Percentiles rank a stretch among this genome's conserved stretches.
These are phyloP conservation scores for Thymus quinquecostatus DNA, from an alignment of 257 asterid species.

Conservation along the genomic window DNA sequence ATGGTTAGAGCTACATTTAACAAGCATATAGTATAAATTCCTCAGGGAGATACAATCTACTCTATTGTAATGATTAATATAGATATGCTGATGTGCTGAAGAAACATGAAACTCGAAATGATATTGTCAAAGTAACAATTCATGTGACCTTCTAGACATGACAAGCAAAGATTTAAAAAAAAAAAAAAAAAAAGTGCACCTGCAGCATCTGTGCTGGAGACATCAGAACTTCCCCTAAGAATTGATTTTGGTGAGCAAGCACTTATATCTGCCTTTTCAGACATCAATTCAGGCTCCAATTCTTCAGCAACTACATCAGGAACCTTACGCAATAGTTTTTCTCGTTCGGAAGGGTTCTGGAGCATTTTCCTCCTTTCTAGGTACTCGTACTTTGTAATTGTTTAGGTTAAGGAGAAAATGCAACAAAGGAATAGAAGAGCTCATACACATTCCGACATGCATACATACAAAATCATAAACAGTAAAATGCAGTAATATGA, in stretches of 20 bases:
- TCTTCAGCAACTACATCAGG: slow-evolving; percentile 85
- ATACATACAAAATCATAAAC: neutral
- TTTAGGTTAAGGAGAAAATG: slow-evolving; percentile 56
- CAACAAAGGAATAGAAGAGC: slow-evolving; percentile 12
- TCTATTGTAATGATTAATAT: neutral
- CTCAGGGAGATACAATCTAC: neutral
- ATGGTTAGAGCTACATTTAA: neutral
- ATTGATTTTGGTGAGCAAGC: slow-evolving; percentile 51
- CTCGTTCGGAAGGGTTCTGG: slow-evolving; percentile 69
- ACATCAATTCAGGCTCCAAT: slow-evolving; percentile 48
- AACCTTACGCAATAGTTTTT: slow-evolving; percentile 52
- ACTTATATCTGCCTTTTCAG: slow-evolving; percentile 45
- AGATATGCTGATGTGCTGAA: neutral
- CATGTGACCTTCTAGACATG: slow-evolving; percentile 14
- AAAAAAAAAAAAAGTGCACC: slow-evolving; percentile 46
- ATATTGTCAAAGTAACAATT: neutral
- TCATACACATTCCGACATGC: neutral
- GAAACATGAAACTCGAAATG: slow-evolving; percentile 26
- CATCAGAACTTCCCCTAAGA: slow-evolving; percentile 47
- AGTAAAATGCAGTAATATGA: slow-evolving; percentile 14
- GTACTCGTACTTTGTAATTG: slow-evolving; percentile 58
- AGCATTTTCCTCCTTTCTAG: slow-evolving; percentile 68
- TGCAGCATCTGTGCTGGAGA: slow-evolving; percentile 53
- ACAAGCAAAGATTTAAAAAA: slow-evolving; percentile 17
- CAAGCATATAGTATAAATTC: neutral